phyloP scores from a whole-genome alignment of 192 early-diverging fungal species.

The Coemansia sp. region DNA sequence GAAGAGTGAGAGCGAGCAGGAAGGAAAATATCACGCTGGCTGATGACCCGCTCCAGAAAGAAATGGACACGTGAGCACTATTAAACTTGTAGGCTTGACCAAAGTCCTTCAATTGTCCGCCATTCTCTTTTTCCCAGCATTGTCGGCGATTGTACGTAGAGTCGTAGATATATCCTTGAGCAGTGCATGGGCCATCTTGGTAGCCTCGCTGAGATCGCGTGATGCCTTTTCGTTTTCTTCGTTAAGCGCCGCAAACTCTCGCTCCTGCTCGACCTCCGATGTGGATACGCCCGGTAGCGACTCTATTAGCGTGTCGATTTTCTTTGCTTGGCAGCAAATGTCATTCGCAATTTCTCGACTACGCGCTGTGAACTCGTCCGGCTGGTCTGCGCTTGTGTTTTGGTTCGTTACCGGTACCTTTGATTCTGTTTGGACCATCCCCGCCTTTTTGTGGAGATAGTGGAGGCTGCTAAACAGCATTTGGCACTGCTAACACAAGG shows the following conservation, averaged over 20 bases:
- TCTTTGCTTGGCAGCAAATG: slow-evolving; percentile 50
- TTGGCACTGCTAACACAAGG: slow-evolving; percentile 27
- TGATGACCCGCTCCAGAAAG: background rate
- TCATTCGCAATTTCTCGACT: slow-evolving; percentile 49
- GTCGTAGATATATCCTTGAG: slow-evolving; percentile 18
- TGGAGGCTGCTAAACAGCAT: slow-evolving; percentile 52
- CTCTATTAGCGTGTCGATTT: slow-evolving; percentile 45
- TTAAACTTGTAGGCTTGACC: background rate
- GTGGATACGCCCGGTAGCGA: slow-evolving; percentile 36
- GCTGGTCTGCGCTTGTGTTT: slow-evolving; percentile 30
- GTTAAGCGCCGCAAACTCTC: slow-evolving; percentile 36
- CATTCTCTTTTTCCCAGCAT: slow-evolving; percentile 16
- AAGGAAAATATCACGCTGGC: background rate
- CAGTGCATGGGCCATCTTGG: slow-evolving; percentile 29
- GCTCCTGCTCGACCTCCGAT: slow-evolving; percentile 29
- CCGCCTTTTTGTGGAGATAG: slow-evolving; percentile 50
- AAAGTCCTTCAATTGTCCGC: slow-evolving; percentile 6
- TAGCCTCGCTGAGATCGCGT: slow-evolving; percentile 32
- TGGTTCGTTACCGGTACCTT: slow-evolving; percentile 43
- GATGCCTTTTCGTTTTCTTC: slow-evolving; percentile 34
- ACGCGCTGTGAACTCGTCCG: slow-evolving; percentile 29
- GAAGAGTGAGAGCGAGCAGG: background rate
- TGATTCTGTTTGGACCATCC: slow-evolving; percentile 43
- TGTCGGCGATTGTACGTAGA: slow-evolving; percentile 37
- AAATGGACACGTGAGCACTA: background rate